phyloP scores from a whole-genome alignment of 805 yeast species.

The Starmerella sp. region DNA sequence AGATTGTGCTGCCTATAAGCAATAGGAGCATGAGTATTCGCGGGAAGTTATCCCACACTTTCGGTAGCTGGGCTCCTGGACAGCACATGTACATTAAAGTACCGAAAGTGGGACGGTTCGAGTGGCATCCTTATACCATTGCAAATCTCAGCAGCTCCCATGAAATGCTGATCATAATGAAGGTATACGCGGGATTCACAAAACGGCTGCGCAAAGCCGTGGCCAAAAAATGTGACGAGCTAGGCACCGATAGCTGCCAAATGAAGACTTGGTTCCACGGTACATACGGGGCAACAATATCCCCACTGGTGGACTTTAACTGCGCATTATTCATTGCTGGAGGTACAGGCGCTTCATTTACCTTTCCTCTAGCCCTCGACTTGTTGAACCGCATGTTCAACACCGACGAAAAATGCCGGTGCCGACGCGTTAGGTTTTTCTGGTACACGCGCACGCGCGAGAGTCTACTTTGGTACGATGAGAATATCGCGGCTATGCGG shows the following conservation, averaged over 20 bases:
- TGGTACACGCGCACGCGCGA: slow-evolving; percentile 2
- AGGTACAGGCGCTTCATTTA: neutral
- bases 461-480: neutral
- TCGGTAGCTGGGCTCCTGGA: neutral
- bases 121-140: slow-evolving; percentile 2
- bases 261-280: slow-evolving; percentile 4
- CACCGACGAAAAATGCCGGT: neutral
- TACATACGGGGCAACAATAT: neutral
- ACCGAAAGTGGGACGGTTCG: neutral
- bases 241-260: neutral
- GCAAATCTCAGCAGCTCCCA: neutral
- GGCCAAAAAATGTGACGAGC: neutral
- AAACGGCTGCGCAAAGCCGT: neutral
- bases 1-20: neutral
- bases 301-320: neutral
- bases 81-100: slow-evolving; percentile 2
- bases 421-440: neutral
- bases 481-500: neutral
- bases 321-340: neutral
- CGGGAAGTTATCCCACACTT: neutral
- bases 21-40: neutral
- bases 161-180: slow-evolving; percentile 3
- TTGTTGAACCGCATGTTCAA: neutral
- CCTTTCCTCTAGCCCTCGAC: neutral
- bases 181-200: neutral